These are phyloP conservation scores for Pinus taeda DNA, from an alignment of 75 land plant genomes.

Conservation along the genomic window DNA sequence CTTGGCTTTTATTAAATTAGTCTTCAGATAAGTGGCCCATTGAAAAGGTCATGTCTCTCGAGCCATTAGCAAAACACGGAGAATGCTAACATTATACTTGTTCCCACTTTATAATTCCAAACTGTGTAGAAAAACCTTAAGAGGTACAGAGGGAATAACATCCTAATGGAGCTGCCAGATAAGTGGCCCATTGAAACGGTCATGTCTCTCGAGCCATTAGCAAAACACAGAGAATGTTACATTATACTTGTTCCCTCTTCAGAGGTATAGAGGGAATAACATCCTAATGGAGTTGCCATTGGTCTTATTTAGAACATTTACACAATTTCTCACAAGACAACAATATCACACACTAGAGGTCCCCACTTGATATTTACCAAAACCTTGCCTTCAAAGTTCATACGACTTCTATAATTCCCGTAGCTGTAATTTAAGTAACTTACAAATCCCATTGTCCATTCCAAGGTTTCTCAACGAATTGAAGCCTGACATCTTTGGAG, in stretches of 20 bases:
- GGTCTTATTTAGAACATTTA: not conserved
- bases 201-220: too few relatives aligned
- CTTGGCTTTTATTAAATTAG: not conserved
- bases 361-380: not conserved
- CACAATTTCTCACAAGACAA: not conserved
- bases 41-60: too few relatives aligned
- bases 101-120: not conserved
- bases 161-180: not conserved
- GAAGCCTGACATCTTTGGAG: not conserved
- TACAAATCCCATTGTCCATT: not conserved
- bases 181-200: too few relatives aligned
- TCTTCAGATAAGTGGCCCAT: not conserved
- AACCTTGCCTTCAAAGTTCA: too few relatives aligned
- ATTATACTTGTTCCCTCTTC: not conserved
- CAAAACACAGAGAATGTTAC: not conserved
- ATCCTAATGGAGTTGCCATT: not conserved
- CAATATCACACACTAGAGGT: not conserved
- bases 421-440: not conserved
- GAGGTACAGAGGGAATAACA: not conserved
- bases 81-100: not conserved
- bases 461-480: not conserved
- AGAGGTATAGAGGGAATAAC: not conserved
- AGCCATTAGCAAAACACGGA: too few relatives aligned
- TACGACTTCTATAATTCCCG: not conserved
- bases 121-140: not conserved